A percentile compares a stretch with the other conserved stretches of the same genome.
phyloP scores from a whole-genome alignment of 345 rosid genomes.

The Aegle marmelos region DNA sequence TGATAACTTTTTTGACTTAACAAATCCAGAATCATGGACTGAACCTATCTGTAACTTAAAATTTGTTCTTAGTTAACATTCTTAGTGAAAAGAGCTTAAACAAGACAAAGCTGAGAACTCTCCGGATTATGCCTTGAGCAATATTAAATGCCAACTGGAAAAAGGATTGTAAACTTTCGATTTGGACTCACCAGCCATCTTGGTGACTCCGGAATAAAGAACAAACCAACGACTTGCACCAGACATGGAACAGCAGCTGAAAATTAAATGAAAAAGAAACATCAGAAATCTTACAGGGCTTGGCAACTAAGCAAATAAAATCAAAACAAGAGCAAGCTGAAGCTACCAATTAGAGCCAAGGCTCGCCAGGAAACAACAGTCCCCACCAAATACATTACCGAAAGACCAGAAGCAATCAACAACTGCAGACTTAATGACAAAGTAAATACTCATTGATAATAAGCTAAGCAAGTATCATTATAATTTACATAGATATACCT shows the following conservation, averaged over 20 bases:
- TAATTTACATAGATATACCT: neutral
- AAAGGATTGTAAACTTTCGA: neutral
- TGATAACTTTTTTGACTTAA: too few species aligned
- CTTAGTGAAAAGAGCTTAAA: neutral
- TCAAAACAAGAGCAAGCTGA: neutral
- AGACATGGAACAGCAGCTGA: slow-evolving; percentile 39
- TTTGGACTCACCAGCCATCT: slow-evolving; percentile 43
- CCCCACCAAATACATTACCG: slow-evolving; percentile 16
- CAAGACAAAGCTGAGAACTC: neutral
- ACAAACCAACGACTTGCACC: slow-evolving; percentile 28
- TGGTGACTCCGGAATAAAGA: slow-evolving; percentile 50
- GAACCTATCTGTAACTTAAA: too few species aligned
- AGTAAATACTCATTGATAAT: neutral
- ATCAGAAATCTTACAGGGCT: neutral
- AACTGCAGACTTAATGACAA: slow-evolving; percentile 1
- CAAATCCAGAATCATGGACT: too few species aligned
- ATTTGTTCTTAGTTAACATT: neutral
- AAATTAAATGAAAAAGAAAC: neutral
- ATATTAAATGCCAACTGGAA: neutral
- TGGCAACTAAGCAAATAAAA: neutral
- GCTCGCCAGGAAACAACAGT: slow-evolving; percentile 20
- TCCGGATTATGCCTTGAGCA: neutral
- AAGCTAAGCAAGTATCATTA: neutral
- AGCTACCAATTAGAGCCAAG: slow-evolving; percentile 24
- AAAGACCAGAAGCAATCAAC: slow-evolving; percentile 13